Conservation (phyloP, 352 stramenopile genomes). For the Phytophthora tubulina region DNA sequence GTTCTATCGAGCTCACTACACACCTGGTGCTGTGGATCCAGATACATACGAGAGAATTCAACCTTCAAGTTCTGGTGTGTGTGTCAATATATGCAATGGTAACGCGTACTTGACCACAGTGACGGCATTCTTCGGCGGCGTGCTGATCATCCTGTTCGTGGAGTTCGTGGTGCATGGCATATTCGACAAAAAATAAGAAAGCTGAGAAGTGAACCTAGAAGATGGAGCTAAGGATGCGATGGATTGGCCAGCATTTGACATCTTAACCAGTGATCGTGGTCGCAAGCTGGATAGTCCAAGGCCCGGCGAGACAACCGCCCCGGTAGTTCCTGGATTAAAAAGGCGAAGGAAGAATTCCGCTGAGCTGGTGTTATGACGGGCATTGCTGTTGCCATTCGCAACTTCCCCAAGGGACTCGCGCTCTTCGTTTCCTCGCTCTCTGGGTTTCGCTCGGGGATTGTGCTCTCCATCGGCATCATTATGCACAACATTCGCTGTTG, state of each 20-base stretch:
- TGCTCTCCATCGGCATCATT: slow-evolving; percentile 95
- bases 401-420: slow-evolving; percentile 97
- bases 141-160: slow-evolving; percentile 67
- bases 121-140: slow-evolving; percentile 58
- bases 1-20: slow-evolving; percentile 61
- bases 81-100: slow-evolving; percentile 67
- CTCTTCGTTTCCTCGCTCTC: slow-evolving; percentile 96
- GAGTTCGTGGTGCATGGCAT: slow-evolving; percentile 65
- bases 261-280: neutral
- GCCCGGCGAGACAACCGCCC: slow-evolving; percentile 1
- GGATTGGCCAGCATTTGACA: slow-evolving; percentile 4
- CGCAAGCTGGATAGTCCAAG: neutral
- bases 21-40: slow-evolving; percentile 55
- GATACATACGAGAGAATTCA: slow-evolving; percentile 72
- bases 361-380: slow-evolving; percentile 94
- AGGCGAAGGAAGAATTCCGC: slow-evolving; percentile 61
- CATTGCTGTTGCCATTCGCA: slow-evolving; percentile 96
- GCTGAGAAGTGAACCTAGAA: slow-evolving; percentile 1
- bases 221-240: slow-evolving; percentile 23
- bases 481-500: slow-evolving; percentile 98
- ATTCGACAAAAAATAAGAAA: slow-evolving; percentile 35
- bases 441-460: slow-evolving; percentile 89
- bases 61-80: slow-evolving; percentile 49
- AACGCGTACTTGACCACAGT: slow-evolving; percentile 60
- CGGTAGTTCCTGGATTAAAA: slow-evolving; percentile 16